Evolutionary conservation across 805 yeast genomes (phyloP), one percentile per base, ranked within the genome.

Genomic region (Pichia eremophila): DNA sequence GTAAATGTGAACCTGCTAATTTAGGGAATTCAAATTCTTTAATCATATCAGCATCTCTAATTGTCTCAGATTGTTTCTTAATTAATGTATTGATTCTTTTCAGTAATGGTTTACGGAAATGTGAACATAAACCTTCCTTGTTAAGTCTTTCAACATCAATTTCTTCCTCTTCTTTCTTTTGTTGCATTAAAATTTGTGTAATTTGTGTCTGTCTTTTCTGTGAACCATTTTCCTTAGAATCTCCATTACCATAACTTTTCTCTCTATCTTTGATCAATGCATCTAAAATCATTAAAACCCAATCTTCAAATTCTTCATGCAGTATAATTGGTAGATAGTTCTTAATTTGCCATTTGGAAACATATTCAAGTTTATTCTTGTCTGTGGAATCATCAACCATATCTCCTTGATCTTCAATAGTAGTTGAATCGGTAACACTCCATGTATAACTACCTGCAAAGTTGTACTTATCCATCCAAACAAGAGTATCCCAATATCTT

Each of bases 401-500:
- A 6, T 22, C 27, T 8, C n/a, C 19, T 7, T 6, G 39, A 14
- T 38, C 39, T 40, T 35, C 42, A 22, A 29, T 29, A 8, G 40
- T 39, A 4, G 41, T 39, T 10, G 67, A 69, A 45, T 66, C 70
- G 5, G 71, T 64, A 44, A 78, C 74, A 46, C 69, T 69, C 18
- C 58, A 57, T 56, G 81, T 75, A 50, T 69, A 70, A 44, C 80
- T 63, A 8, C 99, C 99, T 40, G 95, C 85, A 63, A 73, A 89
- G 59, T 93, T 93, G 57, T 77, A 78, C 55, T 83, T 81, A 61
- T 93, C 96, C 95, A 91, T 85, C 98, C 97, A 95, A 2, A 93
- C 68, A 53, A 93, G 68, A n/a, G 83, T 59, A 62, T 93, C 97
- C 99, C 99, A 93, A 60, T 86, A 89, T 57, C 79, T 80, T 12